Evolutionary conservation across 805 yeast species (phyloP), one percentile per base, ranked within the genome.

Genomic region (Peterozyma xylosa): DNA sequence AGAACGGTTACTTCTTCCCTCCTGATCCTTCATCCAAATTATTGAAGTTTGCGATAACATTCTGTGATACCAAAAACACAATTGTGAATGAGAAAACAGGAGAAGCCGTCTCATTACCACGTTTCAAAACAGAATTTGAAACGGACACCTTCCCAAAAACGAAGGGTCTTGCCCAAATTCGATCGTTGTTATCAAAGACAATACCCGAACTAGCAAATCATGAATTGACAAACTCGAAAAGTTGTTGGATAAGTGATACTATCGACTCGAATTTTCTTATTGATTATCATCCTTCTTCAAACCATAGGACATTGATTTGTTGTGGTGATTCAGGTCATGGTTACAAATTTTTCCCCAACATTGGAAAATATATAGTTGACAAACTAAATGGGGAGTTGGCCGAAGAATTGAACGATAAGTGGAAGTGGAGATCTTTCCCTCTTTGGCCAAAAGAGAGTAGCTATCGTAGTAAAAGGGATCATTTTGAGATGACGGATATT

Each of bases 1-100:
- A 66, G 35, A 40, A 51, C 42, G 76, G 76, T 0, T 72, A 70
- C 45, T 69, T 67, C 53, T 72, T 72, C 56, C 74, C 76, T 4
- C 76, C 77, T 11, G 75, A 71, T 48, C 50, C 55, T 7, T 58
- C 58, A 1, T 58, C 64, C 1, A 60, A 54, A 30, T 45, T 48
- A n/a, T 38, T 65, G 51, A 72, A 72, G 48, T 53, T 72, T 30
- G 71, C 68, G 1, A 48, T 64, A 32, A 52, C 60, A 11, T 53
- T 51, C n/a, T 49, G 53, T 11, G 62, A 57, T 41, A 14, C 33
- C 9, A 33, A 33, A 13, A 42, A 55, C 38, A 52, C 57, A 1
- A 54, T 49, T 33, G 38, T 46, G 6, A 63, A 64, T 45, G 58
- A 64, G 6, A 55, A 64, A 45, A 47, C 48, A 10, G 42, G 53